Evolutionary conservation across 2,329 filamentous ascomycete species (phyloP), one percentile per base, ranked within the genome.

Genomic region (Alternaria solani): DNA sequence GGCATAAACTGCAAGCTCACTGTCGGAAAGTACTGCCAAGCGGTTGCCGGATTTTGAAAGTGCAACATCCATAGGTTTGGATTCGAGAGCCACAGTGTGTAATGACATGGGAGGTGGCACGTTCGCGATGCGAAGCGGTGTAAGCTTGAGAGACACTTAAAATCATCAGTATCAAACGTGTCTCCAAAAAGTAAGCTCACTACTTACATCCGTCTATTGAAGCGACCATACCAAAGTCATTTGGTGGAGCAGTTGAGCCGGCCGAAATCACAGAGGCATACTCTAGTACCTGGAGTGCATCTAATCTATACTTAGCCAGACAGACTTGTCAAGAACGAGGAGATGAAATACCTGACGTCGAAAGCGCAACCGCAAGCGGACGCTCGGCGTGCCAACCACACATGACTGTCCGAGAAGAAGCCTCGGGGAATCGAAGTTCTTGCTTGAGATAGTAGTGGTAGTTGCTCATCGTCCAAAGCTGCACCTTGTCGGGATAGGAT

Each of bases 391-490:
- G 93, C 95, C 95, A 99, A 28, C 63, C 73, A 57, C 62, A 74
- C 47, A 58, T 57, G 30, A 66, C 68, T 20, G 59, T 68, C 16
- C 39, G 56, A 7, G 57, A 26, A 18, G 58, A 55, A 51, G 52
- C 38, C 30, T 73, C 70, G 4, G 74, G 73, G 28, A 75, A 73
- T 2, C 54, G 51, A 7, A 97, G 84, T 75, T 97, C 93, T 76
- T 97, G 93, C 81, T 99, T 99, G 16, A 99, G 84, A 77, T 98
- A 98, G 87, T 95, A 99, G 75, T 98, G 92, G 69, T 99, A 99
- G 77, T 99, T 99, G 20, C 93, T 91, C 85, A 91, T 97, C 0
- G 93, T 97, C 95, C 95, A 99, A 1, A 99, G 82, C 74, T 99
- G 95, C n/a, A 95, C 81, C 57, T 88, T 86, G 65, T 93, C 87